phyloP scores from a whole-genome alignment of 352 stramenopile genomes.

The Phytophthora fragariaefolia region DNA sequence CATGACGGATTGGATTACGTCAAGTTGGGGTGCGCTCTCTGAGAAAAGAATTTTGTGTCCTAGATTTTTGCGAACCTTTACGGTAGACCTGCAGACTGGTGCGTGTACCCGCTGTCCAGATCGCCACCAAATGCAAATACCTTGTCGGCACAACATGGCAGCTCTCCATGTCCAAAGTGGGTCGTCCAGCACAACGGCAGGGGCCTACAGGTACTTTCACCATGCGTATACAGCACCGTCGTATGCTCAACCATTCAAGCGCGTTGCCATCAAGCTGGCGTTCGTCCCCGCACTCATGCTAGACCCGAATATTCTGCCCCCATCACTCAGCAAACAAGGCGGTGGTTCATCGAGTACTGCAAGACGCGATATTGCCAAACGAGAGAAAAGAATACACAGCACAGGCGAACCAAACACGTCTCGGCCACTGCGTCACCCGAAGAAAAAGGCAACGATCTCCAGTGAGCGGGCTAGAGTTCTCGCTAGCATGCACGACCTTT shows the following conservation, averaged over 20 bases:
- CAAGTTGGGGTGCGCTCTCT: too few relatives aligned
- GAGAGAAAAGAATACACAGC: slow-evolving; percentile 13
- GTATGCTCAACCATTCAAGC: slow-evolving; percentile 4
- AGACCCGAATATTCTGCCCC: not conserved
- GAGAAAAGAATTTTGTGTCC: too few relatives aligned
- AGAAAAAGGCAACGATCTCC: not conserved
- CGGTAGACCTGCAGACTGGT: not conserved
- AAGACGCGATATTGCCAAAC: not conserved
- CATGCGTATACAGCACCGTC: not conserved
- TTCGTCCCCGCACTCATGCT: slow-evolving; percentile 8
- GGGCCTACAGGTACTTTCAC: slow-evolving; percentile 3
- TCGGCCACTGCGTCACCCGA: not conserved
- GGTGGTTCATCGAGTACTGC: not conserved
- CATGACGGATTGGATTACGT: too few relatives aligned
- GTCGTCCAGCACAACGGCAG: not conserved
- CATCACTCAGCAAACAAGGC: slow-evolving; percentile 13
- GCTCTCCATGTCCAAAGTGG: slow-evolving; percentile 2
- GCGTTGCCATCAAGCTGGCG: not conserved
- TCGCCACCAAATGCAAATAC: slow-evolving; percentile 14
- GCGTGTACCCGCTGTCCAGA: slow-evolving; percentile 4
- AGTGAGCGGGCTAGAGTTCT: not conserved
- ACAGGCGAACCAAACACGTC: not conserved
- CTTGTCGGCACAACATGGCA: slow-evolving; percentile 17
- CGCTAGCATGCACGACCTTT: not conserved
- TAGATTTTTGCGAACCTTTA: slow-evolving; percentile 14